A percentile compares a stretch with the other conserved stretches of the same genome.
Conservation (phyloP, 768 basidiomycete genomes). For the Piloderma croceum region DNA sequence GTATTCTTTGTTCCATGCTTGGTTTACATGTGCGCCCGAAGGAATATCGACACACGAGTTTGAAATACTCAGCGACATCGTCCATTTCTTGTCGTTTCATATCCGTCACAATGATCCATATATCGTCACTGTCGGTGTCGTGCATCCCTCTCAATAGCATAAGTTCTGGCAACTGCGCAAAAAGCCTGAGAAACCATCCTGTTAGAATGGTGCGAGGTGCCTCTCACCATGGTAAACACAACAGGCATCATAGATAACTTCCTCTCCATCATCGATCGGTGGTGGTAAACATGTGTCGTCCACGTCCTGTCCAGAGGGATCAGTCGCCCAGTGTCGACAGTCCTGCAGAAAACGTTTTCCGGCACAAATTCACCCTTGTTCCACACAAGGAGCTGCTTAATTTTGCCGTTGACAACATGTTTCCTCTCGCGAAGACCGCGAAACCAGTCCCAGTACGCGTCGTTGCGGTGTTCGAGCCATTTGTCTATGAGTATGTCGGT, state of each 20-base stretch:
- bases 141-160: slow-evolving; percentile 81
- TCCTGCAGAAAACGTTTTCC: slow-evolving; percentile 75
- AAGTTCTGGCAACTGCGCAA: slow-evolving; percentile 61
- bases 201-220: not conserved
- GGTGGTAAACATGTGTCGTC: slow-evolving; percentile 78
- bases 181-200: not conserved
- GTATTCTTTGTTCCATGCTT: slow-evolving; percentile 61
- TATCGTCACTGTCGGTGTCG: slow-evolving; percentile 71
- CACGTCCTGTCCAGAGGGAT: slow-evolving; percentile 79
- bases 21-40: slow-evolving; percentile 58
- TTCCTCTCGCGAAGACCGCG: slow-evolving; percentile 61
- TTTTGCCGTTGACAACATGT: slow-evolving; percentile 46
- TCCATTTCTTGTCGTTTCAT: slow-evolving; percentile 79
- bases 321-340: slow-evolving; percentile 70
- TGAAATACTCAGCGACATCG: slow-evolving; percentile 73
- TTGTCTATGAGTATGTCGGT: slow-evolving; percentile 79
- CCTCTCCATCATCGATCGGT: slow-evolving; percentile 67
- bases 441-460: slow-evolving; percentile 77
- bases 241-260: slow-evolving; percentile 75
- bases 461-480: slow-evolving; percentile 75
- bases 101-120: slow-evolving; percentile 75
- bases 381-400: slow-evolving; percentile 46
- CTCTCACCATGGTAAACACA: slow-evolving; percentile 69
- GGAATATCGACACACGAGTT: slow-evolving; percentile 61
- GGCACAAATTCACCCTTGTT: slow-evolving; percentile 71